phyloP scores from a whole-genome alignment of 2,329 filamentous ascomycete genomes.

The Pleomassaria siparia region DNA sequence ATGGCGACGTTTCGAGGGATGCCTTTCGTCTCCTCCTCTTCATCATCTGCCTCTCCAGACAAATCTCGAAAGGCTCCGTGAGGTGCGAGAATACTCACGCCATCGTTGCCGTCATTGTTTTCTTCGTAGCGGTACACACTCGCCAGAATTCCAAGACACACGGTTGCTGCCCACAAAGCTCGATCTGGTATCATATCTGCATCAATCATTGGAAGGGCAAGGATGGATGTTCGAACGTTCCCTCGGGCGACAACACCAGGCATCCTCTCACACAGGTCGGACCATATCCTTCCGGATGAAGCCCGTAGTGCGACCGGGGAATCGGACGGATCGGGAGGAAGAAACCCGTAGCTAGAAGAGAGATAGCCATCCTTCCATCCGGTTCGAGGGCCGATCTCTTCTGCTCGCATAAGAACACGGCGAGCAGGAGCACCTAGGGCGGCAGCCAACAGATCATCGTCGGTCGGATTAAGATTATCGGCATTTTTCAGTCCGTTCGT shows the following conservation, averaged over 20 bases:
- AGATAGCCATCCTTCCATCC: slow-evolving; percentile 59
- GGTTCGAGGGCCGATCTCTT: slow-evolving; percentile 52
- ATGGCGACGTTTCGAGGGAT: slow-evolving; percentile 54
- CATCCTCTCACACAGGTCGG: slow-evolving; percentile 56
- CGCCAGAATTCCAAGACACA: slow-evolving; percentile 56
- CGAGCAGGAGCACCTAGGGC: slow-evolving; percentile 56
- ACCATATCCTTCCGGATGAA: slow-evolving; percentile 56
- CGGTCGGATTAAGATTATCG: slow-evolving; percentile 50
- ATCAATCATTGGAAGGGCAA: slow-evolving; percentile 51
- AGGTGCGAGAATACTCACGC: slow-evolving; percentile 42
- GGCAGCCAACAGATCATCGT: slow-evolving; percentile 54
- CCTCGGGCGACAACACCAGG: slow-evolving; percentile 54
- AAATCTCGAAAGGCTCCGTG: slow-evolving; percentile 42
- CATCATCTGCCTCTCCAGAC: slow-evolving; percentile 52
- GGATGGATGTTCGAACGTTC: slow-evolving; percentile 53
- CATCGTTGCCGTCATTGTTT: slow-evolving; percentile 55
- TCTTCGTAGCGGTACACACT: slow-evolving; percentile 58
- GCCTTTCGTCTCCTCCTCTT: slow-evolving; percentile 53
- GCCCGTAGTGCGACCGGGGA: slow-evolving; percentile 48
- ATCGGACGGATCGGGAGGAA: slow-evolving; percentile 54
- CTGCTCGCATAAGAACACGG: slow-evolving; percentile 55
- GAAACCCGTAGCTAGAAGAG: slow-evolving; percentile 54
- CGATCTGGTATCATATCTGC: slow-evolving; percentile 55
- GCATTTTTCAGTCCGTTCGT: slow-evolving; percentile 47
- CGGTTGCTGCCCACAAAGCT: slow-evolving; percentile 56